Percentiles rank a stretch among this genome's conserved stretches.
These are phyloP conservation scores for Phylloporus sp. DNA, from an alignment of 768 basidiomycete genomes.

Conservation along the genomic window DNA sequence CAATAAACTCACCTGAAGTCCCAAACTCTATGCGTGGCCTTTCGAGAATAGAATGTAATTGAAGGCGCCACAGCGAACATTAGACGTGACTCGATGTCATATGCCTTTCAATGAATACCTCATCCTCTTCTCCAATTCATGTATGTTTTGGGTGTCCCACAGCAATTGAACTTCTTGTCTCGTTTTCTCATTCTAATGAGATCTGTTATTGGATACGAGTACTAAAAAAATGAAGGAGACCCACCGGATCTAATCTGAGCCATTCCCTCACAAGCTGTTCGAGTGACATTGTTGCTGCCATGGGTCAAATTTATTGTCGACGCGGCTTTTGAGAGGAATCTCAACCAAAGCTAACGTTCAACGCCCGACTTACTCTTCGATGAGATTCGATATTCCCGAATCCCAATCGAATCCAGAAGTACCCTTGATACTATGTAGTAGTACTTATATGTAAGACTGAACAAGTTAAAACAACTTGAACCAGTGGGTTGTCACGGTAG, in stretches of 20 bases:
- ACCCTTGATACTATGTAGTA: no score
- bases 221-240: background rate
- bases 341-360: no score
- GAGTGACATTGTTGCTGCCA: slow-evolving; percentile 18
- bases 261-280: slow-evolving; percentile 46
- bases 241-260: slow-evolving; percentile 47
- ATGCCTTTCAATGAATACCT: slow-evolving; percentile 24
- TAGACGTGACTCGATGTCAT: background rate
- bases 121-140: slow-evolving; percentile 40
- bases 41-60: background rate
- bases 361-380: no score
- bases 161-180: slow-evolving; percentile 33
- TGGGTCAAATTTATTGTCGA: background rate
- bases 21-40: slow-evolving; percentile 81
- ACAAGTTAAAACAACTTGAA: no score
- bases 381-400: no score
- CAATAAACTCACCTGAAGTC: slow-evolving; percentile 58
- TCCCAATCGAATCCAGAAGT: no score
- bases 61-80: background rate
- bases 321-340: background rate
- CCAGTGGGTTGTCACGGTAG: no score
- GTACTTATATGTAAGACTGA: no score
- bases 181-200: slow-evolving; percentile 36
- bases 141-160: slow-evolving; percentile 25
- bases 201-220: background rate